Evolutionary conservation across 2,329 filamentous ascomycete genomes (phyloP).

Genomic region (Ceratocystis huliohia): DNA sequence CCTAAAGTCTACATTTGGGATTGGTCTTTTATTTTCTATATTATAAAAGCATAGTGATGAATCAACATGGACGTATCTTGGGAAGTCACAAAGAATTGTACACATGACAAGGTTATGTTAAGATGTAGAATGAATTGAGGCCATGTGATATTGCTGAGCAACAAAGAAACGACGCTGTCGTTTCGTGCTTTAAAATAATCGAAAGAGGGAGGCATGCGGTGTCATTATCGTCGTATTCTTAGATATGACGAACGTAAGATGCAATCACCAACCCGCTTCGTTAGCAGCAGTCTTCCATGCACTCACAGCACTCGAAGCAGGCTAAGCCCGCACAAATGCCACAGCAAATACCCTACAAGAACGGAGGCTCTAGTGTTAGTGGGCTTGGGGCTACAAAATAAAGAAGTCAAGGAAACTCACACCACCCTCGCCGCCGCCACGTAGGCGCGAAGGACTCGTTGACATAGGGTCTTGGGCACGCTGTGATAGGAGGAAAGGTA

Average conservation of each 20-base stretch:
- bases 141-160: too few relatives aligned
- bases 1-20: slow-evolving; percentile 14
- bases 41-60: neutral
- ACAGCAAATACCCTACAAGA: slow-evolving; percentile 30
- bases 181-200: too few relatives aligned
- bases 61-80: neutral
- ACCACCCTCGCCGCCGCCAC: slow-evolving; percentile 14
- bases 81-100: neutral
- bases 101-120: neutral
- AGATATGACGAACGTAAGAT: neutral
- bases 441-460: slow-evolving; percentile 8
- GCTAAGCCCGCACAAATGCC: slow-evolving; percentile 32
- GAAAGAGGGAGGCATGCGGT: too few relatives aligned
- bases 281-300: slow-evolving; percentile 26
- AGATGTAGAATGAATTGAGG: neutral
- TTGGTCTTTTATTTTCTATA: slow-evolving; percentile 10
- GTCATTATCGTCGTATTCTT: too few relatives aligned
- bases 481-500: neutral
- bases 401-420: slow-evolving; percentile 6
- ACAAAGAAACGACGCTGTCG: too few relatives aligned
- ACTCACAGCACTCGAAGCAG: slow-evolving; percentile 29
- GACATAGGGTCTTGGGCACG: slow-evolving; percentile 7
- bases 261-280: neutral
- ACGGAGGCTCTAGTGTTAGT: neutral
- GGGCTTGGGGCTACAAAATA: neutral